Conservation (phyloP, 345 rosid genomes). For the Populus euphratica region DNA sequence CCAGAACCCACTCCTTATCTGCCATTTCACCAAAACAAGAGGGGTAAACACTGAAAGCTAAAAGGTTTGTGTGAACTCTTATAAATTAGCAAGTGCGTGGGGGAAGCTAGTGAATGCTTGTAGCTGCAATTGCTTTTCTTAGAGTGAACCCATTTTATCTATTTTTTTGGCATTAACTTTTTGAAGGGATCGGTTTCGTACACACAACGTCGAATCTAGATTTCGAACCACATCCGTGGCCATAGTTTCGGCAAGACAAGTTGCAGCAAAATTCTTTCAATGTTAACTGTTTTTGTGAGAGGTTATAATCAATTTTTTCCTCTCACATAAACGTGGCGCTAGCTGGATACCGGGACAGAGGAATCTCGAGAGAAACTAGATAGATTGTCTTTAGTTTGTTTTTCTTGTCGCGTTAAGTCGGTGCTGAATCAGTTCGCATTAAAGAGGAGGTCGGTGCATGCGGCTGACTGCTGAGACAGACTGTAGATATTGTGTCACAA, state of each 20-base stretch:
- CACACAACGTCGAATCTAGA: background rate
- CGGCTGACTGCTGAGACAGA: background rate
- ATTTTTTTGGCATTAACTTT: background rate
- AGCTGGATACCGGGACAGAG: too few species aligned
- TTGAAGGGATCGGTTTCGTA: background rate
- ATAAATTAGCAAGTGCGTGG: background rate
- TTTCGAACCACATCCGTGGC: background rate
- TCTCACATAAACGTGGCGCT: too few species aligned
- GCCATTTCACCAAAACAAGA: conserved; percentile 16
- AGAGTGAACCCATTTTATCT: background rate
- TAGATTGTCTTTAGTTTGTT: background rate
- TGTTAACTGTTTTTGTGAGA: background rate
- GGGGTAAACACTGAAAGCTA: background rate
- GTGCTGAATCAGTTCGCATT: background rate
- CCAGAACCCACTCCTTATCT: conserved; percentile 41
- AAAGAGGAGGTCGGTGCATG: background rate
- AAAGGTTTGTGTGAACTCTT: background rate
- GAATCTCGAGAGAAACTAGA: background rate
- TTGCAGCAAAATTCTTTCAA: background rate
- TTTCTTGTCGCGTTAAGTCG: background rate
- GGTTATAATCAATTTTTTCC: too few species aligned
- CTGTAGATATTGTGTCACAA: background rate
- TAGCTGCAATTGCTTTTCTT: too few species aligned
- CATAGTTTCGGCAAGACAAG: background rate
- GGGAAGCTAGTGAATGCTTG: background rate